Conservation (phyloP, 768 basidiomycete species). For the Atractiella rhizophila region DNA sequence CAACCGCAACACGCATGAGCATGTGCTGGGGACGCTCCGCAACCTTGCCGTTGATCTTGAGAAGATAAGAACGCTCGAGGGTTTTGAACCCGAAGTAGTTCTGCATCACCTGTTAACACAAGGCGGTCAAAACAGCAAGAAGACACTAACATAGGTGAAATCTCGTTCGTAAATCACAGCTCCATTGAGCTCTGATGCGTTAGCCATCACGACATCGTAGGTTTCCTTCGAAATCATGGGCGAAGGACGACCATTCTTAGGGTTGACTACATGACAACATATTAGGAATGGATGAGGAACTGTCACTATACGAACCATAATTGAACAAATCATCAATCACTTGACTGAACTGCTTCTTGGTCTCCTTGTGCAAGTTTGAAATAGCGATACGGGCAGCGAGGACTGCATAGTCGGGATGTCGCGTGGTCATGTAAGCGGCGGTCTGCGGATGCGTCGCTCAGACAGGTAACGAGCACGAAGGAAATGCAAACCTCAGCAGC, state of each 20-base stretch:
- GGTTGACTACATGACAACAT: constrained; percentile 39
- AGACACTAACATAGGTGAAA: constrained; percentile 59
- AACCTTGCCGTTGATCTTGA: constrained; percentile 76
- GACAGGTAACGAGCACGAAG: not conserved
- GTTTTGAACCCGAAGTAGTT: constrained; percentile 90
- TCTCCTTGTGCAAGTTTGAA: constrained; percentile 96
- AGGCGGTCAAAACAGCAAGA: not conserved
- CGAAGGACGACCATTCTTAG: constrained; percentile 65
- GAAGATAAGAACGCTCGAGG: constrained; percentile 85
- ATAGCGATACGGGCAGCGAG: constrained; percentile 96
- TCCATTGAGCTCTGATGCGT: constrained; percentile 62
- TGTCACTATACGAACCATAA: constrained; percentile 40
- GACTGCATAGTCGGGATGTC: constrained; percentile 56
- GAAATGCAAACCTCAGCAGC: constrained; percentile 29
- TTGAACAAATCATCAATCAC: constrained; percentile 74
- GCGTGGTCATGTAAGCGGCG: constrained; percentile 80
- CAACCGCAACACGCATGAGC: constrained; percentile 98
- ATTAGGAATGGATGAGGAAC: not conserved
- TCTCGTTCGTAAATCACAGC: constrained; percentile 96
- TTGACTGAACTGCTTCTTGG: constrained; percentile 82
- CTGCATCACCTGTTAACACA: constrained; percentile 5
- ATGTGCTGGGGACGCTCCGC: constrained; percentile 96
- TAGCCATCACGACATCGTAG: constrained; percentile 52
- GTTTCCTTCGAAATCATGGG: constrained; percentile 78
- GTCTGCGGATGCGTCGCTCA: constrained; percentile 29